Percentiles rank a stretch among this genome's conserved stretches.
phyloP scores from a whole-genome alignment of 1,284 basidiomycete genomes.

The Ceratobasidium papillatum region DNA sequence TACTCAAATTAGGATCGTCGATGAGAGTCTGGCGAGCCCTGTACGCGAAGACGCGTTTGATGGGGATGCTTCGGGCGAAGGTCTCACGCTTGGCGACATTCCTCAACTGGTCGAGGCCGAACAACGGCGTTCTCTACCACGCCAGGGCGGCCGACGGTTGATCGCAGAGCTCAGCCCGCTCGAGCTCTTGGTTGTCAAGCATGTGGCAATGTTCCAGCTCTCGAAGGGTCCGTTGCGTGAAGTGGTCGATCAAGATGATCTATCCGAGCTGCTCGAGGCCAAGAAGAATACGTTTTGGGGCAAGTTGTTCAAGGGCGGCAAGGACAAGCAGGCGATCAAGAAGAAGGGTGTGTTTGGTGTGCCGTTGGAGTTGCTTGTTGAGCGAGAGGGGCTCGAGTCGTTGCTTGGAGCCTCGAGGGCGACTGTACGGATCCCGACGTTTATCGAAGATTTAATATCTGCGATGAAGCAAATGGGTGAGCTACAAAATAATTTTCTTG shows the following conservation, averaged over 20 bases:
- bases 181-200: conserved; percentile 91
- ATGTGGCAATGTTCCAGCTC: conserved; percentile 86
- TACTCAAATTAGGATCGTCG: conserved; percentile 88
- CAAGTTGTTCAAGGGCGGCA: conserved; percentile 91
- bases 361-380: conserved; percentile 93
- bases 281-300: conserved; percentile 98
- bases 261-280: conserved; percentile 90
- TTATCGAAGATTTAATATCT: conserved; percentile 96
- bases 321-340: conserved; percentile 86
- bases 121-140: conserved; percentile 80
- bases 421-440: conserved; percentile 90
- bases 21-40: conserved; percentile 67
- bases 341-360: conserved; percentile 97
- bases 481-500: conserved; percentile 51
- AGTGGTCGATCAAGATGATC: conserved; percentile 88
- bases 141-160: conserved; percentile 77
- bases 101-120: conserved; percentile 92
- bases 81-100: conserved; percentile 95
- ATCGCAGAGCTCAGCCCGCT: conserved; percentile 86
- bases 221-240: conserved; percentile 81
- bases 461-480: conserved; percentile 99
- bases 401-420: conserved; percentile 87
- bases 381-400: conserved; percentile 94
- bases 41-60: conserved; percentile 25
- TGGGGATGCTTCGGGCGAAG: conserved; percentile 66